Conservation (phyloP, 2,329 filamentous ascomycete genomes). For the Xylariaceae sp. region DNA sequence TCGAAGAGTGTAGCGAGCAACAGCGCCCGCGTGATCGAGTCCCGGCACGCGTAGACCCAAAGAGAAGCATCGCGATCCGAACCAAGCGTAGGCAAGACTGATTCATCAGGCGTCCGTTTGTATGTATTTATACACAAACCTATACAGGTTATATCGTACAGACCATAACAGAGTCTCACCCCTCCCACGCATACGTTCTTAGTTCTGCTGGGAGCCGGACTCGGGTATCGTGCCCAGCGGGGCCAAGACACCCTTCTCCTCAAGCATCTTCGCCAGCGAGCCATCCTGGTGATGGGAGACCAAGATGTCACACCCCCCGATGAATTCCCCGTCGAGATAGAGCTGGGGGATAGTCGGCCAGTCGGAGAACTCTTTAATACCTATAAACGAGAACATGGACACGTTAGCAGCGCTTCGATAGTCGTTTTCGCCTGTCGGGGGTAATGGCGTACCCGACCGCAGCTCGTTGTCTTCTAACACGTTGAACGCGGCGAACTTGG, state of each 20-base stretch:
- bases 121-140: slow-evolving; percentile 18
- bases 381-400: slow-evolving; percentile 40
- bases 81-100: neutral
- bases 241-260: slow-evolving; percentile 85
- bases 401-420: neutral
- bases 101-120: slow-evolving; percentile 14
- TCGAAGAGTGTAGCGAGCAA: neutral
- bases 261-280: slow-evolving; percentile 83
- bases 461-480: slow-evolving; percentile 89
- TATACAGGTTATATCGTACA: slow-evolving; percentile 19
- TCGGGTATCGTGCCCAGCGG: slow-evolving; percentile 45
- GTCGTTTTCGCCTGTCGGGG: neutral
- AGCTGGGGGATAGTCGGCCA: slow-evolving; percentile 99
- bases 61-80: neutral
- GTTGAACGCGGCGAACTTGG: slow-evolving; percentile 97
- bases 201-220: neutral
- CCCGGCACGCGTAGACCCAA: neutral
- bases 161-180: neutral
- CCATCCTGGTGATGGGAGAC: slow-evolving; percentile 97
- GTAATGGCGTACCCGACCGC: slow-evolving; percentile 60
- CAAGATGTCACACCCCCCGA: slow-evolving; percentile 96
- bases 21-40: neutral
- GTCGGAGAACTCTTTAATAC: slow-evolving; percentile 98
- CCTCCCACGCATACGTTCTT: slow-evolving; percentile 5
- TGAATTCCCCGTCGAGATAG: slow-evolving; percentile 91